Conservation (phyloP, 140 eudicot species). For the Erigeron philadelphicus region DNA sequence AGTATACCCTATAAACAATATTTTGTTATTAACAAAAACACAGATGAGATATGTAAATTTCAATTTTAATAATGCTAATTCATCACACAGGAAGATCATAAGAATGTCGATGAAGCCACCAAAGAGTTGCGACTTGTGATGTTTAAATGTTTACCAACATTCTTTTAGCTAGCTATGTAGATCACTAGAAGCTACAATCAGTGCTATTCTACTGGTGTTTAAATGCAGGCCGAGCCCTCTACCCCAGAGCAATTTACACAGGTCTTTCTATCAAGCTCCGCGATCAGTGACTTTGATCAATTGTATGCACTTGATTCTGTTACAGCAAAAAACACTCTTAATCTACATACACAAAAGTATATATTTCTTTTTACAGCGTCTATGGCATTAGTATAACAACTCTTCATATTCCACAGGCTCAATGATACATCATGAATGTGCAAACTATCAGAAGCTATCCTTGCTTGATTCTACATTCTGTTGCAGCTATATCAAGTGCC, state of each 20-base stretch:
- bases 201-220: too few species aligned
- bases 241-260: too few species aligned
- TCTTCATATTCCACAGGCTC: neutral
- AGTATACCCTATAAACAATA: neutral
- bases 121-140: neutral
- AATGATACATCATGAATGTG: neutral
- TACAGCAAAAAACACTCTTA: neutral
- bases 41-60: slow-evolving; percentile 8
- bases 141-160: too few species aligned
- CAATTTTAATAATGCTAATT: slow-evolving; percentile 18
- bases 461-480: slow-evolving; percentile 3
- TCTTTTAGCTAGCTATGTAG: too few species aligned
- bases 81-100: neutral
- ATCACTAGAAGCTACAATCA: too few species aligned
- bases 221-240: too few species aligned
- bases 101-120: slow-evolving; percentile 7
- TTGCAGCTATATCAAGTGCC: slow-evolving; percentile 6
- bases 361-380: neutral
- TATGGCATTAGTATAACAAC: neutral
- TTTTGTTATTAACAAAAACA: slow-evolving; percentile 2
- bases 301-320: slow-evolving; percentile 3
- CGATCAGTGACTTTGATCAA: slow-evolving; percentile 6
- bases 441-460: neutral
- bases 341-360: too few species aligned
- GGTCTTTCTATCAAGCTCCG: too few species aligned